Conservation (phyloP, 768 basidiomycete species). For the Ramaria rubella region DNA sequence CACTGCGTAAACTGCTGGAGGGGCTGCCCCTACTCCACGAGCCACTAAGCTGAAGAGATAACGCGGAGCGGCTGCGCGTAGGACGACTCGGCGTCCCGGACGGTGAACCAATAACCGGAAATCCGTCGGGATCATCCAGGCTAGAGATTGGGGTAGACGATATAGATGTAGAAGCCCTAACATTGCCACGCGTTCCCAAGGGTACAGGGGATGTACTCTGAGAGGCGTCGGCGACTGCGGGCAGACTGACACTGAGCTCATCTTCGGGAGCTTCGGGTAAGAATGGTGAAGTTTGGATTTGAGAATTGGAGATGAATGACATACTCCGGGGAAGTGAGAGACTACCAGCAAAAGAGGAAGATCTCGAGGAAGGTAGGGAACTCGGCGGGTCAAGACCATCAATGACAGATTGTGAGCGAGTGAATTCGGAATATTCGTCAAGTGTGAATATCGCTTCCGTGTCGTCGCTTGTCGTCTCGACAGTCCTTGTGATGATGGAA, state of each 20-base stretch:
- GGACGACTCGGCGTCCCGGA: constrained; percentile 36
- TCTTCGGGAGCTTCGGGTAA: neutral
- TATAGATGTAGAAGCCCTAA: constrained; percentile 30
- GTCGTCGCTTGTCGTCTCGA: neutral
- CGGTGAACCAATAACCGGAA: constrained; percentile 24
- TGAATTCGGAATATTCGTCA: neutral
- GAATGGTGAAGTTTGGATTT: neutral
- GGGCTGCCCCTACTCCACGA: constrained; percentile 7
- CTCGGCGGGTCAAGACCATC: neutral
- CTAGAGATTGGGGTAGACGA: constrained; percentile 20
- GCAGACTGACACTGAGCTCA: neutral
- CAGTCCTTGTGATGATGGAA: neutral
- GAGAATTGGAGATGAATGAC: neutral
- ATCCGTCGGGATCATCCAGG: constrained; percentile 15
- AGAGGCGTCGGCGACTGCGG: neutral
- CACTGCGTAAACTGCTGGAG: neutral
- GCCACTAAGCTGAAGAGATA: constrained; percentile 12
- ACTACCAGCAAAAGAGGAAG: neutral
- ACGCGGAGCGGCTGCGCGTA: constrained; percentile 20
- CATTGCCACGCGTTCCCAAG: constrained; percentile 21
- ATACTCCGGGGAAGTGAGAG: neutral
- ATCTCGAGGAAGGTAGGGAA: neutral
- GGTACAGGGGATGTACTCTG: neutral
- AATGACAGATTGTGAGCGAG: neutral
- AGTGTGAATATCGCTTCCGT: neutral